Evolutionary conservation across 176 grass and related monocot species (phyloP).

Genomic region (Saccharum spontaneum): DNA sequence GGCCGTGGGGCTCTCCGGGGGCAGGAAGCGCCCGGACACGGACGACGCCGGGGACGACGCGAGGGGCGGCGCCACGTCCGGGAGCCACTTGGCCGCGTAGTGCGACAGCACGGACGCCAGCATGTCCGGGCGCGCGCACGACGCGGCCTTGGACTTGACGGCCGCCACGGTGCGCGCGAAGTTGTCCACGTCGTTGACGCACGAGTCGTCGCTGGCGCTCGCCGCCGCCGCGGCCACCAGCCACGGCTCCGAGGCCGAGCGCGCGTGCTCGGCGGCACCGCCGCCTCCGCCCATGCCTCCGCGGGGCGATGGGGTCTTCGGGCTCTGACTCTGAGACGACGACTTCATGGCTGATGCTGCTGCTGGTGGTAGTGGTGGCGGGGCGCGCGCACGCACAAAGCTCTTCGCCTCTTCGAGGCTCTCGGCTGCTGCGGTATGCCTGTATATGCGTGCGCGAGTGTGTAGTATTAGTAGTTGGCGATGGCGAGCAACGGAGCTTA

Average conservation of each 20-base stretch:
- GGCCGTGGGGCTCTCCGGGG: conserved; percentile 80
- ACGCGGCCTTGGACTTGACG: conserved; percentile 55
- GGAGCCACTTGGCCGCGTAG: conserved; percentile 92
- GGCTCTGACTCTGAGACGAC: conserved; percentile 47
- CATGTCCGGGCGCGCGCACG: conserved; percentile 53
- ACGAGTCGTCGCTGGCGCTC: conserved; percentile 50
- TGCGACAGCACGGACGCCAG: conserved; percentile 79
- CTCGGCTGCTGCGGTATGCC: neutral
- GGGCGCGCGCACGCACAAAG: neutral
- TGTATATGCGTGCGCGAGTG: neutral
- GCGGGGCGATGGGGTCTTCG: conserved; percentile 40
- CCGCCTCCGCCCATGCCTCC: neutral
- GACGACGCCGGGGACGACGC: conserved; percentile 41
- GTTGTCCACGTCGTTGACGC: conserved; percentile 71
- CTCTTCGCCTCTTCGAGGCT: neutral
- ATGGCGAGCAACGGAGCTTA: neutral
- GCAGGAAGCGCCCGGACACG: conserved; percentile 43
- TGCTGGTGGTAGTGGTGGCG: neutral
- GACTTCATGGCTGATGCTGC: conserved; percentile 44
- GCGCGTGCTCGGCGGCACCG: conserved; percentile 20
- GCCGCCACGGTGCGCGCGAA: conserved; percentile 75
- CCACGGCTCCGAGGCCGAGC: conserved; percentile 47
- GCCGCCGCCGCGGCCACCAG: neutral
- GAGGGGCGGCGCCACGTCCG: conserved; percentile 51
- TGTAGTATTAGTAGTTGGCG: neutral